Evolutionary conservation across 169 alveolate genomes (phyloP).

Genomic region (Plasmodium coatneyi): DNA sequence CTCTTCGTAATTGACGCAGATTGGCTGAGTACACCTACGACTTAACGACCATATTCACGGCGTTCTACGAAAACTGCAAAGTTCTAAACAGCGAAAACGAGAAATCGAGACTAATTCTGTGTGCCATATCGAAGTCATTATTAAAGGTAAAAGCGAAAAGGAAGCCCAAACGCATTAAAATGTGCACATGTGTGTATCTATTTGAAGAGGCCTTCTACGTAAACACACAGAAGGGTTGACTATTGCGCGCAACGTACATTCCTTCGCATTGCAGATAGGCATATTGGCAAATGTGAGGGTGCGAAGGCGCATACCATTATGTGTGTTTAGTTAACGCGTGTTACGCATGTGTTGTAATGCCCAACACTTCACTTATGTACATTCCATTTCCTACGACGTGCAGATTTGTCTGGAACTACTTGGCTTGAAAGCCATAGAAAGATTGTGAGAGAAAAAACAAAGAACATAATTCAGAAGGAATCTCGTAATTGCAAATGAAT

Average conservation of each 20-base stretch:
- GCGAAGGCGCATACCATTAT: neutral
- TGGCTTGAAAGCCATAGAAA: slow-evolving; percentile 67
- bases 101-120: slow-evolving; percentile 91
- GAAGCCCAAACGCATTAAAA: slow-evolving; percentile 79
- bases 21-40: slow-evolving; percentile 96
- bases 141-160: slow-evolving; percentile 84
- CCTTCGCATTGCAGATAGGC: neutral
- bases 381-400: neutral
- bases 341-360: neutral
- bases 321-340: neutral
- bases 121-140: slow-evolving; percentile 91
- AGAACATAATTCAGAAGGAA: neutral
- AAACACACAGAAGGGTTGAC: neutral
- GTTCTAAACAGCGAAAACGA: slow-evolving; percentile 93
- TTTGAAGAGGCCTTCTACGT: neutral
- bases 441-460: neutral
- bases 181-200: slow-evolving; percentile 5
- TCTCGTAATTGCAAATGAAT: neutral
- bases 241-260: neutral
- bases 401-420: slow-evolving; percentile 40
- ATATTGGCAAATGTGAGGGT: neutral
- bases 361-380: neutral
- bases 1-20: slow-evolving; percentile 79
- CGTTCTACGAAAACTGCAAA: slow-evolving; percentile 94
- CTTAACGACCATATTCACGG: slow-evolving; percentile 92